Percentiles rank a stretch among this genome's conserved stretches.
These are phyloP conservation scores for Ramaria sp. DNA, from an alignment of 768 basidiomycete species.

Conservation along the genomic window DNA sequence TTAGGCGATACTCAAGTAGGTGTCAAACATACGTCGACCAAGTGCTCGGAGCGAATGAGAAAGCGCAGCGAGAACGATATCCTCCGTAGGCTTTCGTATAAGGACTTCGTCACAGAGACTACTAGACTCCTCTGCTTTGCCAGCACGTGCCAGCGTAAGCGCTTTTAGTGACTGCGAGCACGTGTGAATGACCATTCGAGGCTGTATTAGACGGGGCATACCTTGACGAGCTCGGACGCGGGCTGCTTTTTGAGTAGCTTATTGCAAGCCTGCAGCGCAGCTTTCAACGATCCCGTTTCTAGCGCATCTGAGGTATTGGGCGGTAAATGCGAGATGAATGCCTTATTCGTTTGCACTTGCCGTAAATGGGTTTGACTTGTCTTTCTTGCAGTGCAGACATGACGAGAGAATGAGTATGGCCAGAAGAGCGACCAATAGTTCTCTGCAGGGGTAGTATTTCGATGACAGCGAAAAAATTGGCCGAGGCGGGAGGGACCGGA, in stretches of 20 bases:
- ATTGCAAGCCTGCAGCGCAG: constrained; percentile 75
- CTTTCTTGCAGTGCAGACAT: constrained; percentile 35
- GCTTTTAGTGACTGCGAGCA: constrained; percentile 63
- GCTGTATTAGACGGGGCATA: constrained; percentile 13
- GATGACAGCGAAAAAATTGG: neutral
- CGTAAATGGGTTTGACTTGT: constrained; percentile 80
- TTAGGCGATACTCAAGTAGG: constrained; percentile 15
- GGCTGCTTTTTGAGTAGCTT: constrained; percentile 83
- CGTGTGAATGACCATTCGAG: constrained; percentile 4
- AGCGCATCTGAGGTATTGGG: constrained; percentile 51
- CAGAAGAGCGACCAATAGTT: too few relatives aligned
- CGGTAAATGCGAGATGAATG: neutral
- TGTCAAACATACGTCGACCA: constrained; percentile 43
- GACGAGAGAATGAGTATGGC: neutral
- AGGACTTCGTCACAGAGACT: constrained; percentile 73
- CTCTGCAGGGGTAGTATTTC: neutral
- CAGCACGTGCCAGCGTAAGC: constrained; percentile 70
- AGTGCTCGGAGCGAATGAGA: constrained; percentile 75
- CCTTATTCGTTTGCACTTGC: constrained; percentile 28
- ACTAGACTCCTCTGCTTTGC: constrained; percentile 79
- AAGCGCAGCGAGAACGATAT: constrained; percentile 67
- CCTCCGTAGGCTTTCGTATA: constrained; percentile 59
- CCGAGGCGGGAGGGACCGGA: neutral
- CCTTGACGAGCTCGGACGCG: constrained; percentile 63
- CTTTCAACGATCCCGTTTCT: constrained; percentile 80